These are phyloP conservation scores for Fraxinus platypoda DNA, from an alignment of 305 asterid species.

Conservation along the genomic window DNA sequence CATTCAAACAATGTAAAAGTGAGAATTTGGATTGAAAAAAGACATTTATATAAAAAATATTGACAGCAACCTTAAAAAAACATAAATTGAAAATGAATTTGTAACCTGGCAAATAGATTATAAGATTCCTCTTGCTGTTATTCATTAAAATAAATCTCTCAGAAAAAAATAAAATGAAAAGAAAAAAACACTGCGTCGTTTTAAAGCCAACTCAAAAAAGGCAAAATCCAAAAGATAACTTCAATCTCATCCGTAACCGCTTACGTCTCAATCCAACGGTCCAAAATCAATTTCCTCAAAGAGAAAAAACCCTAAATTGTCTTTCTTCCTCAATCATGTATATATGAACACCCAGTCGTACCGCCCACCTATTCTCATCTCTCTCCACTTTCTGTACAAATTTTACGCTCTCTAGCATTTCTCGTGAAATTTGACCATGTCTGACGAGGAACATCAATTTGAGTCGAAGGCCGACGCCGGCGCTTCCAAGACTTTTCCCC, in stretches of 20 bases:
- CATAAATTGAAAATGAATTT: too few relatives aligned
- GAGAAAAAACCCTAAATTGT: slow-evolving; percentile 42
- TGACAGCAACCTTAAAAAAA: too few relatives aligned
- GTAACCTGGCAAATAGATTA: too few relatives aligned
- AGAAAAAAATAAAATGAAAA: too few relatives aligned
- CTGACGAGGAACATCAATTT: slow-evolving; percentile 75
- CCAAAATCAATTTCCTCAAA: not conserved
- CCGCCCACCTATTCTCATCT: not conserved
- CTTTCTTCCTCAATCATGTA: slow-evolving; percentile 14
- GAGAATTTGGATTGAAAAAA: too few relatives aligned
- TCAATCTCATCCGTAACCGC: slow-evolving; percentile 18
- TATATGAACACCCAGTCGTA: not conserved
- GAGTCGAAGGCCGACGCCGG: slow-evolving; percentile 76
- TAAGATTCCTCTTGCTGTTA: too few relatives aligned
- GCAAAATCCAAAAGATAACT: not conserved
- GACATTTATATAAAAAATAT: too few relatives aligned
- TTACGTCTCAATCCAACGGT: slow-evolving; percentile 27
- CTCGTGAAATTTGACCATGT: slow-evolving; percentile 31
- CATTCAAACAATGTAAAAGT: too few relatives aligned
- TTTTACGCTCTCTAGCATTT: not conserved
- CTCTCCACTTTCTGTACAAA: slow-evolving; percentile 7
- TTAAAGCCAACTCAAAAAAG: slow-evolving; percentile 24
- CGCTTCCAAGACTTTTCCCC: slow-evolving; percentile 68
- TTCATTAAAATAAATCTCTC: too few relatives aligned
- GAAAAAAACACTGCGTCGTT: slow-evolving; percentile 28